These are phyloP conservation scores for Aureobasidium sp. DNA, from an alignment of 2,329 filamentous ascomycete species.

Conservation along the genomic window DNA sequence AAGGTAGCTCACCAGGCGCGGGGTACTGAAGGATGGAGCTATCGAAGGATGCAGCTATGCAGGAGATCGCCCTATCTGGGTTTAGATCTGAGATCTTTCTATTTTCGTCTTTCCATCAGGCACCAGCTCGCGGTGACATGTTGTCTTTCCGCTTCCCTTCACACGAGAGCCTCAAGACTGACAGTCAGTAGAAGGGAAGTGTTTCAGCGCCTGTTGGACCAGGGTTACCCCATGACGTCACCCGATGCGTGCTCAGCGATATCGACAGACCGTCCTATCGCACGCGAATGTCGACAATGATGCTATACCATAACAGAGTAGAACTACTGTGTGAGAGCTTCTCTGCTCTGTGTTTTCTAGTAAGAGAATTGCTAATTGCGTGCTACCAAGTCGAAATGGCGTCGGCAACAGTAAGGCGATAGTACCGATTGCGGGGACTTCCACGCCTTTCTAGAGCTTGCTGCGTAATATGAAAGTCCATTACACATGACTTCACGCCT, in stretches of 20 bases:
- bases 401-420: background rate
- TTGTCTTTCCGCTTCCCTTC: background rate
- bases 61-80: background rate
- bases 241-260: background rate
- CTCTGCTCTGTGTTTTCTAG: background rate
- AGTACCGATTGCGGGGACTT: background rate
- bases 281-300: background rate
- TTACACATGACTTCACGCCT: background rate
- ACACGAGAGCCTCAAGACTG: background rate
- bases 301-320: background rate
- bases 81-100: background rate
- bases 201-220: background rate
- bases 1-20: background rate
- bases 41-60: constrained; percentile 6
- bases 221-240: background rate
- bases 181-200: background rate
- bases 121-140: background rate
- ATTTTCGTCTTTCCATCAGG: background rate
- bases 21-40: constrained; percentile 2
- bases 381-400: background rate
- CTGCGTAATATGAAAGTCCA: background rate
- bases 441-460: background rate
- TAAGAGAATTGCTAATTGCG: background rate
- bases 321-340: background rate
- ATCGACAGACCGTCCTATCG: background rate